These are phyloP conservation scores for Euptelea pleiosperma DNA, from an alignment of 164 flowering plant species.

Conservation along the genomic window DNA sequence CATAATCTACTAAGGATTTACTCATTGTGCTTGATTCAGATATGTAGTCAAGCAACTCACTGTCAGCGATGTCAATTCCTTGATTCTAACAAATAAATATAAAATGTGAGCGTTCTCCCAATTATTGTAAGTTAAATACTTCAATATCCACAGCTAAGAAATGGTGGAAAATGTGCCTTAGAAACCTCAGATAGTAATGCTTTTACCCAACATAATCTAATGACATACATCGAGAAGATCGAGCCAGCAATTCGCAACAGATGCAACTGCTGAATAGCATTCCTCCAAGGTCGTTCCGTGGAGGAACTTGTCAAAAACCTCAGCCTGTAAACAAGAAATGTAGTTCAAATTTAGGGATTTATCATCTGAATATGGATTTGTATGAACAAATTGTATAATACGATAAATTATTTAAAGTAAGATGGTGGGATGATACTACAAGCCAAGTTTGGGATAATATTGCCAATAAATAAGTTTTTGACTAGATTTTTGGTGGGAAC, in stretches of 20 bases:
- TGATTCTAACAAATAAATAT: constrained; percentile 55
- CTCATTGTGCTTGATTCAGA: constrained; percentile 99
- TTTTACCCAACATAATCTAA: constrained; percentile 3
- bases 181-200: not conserved
- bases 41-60: constrained; percentile 92
- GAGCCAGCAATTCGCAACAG: constrained; percentile 97
- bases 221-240: constrained; percentile 96
- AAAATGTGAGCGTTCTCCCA: not conserved
- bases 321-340: constrained; percentile 59
- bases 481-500: too few species aligned
- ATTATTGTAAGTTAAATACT: not conserved
- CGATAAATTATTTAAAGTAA: too few species aligned
- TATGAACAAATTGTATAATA: not conserved
- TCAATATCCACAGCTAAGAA: not conserved
- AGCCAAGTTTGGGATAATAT: too few species aligned
- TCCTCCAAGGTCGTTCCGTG: constrained; percentile 88
- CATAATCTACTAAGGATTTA: constrained; percentile 94
- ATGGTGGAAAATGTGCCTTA: not conserved
- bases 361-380: not conserved
- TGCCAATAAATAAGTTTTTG: too few species aligned
- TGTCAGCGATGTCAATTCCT: constrained; percentile 91
- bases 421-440: not conserved
- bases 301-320: constrained; percentile 95
- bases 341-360: not conserved
- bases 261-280: constrained; percentile 91